Percentiles rank a stretch among this genome's conserved stretches.
Evolutionary conservation across 2,329 filamentous ascomycete genomes (phyloP).

Genomic region (Colletotrichum sp.): DNA sequence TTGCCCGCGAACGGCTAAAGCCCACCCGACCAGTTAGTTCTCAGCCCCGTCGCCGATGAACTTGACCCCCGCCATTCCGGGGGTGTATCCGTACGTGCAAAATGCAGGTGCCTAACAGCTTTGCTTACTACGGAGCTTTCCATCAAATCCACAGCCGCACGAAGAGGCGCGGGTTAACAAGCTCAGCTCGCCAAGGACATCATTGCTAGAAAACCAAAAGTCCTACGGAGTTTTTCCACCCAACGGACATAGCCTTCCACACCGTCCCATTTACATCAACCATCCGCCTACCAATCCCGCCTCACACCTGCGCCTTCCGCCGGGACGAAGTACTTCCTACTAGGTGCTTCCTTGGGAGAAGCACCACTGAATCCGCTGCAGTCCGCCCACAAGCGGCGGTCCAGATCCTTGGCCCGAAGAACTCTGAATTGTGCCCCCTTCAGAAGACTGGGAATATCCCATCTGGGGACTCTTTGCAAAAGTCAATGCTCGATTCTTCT

Average conservation of each 20-base stretch:
- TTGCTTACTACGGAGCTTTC: neutral
- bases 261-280: neutral
- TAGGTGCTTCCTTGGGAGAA: neutral
- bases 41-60: neutral
- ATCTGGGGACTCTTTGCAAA: rapidly evolving
- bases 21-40: neutral
- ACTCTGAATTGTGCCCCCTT: neutral
- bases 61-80: neutral
- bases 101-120: neutral
- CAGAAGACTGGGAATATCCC: neutral
- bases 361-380: neutral
- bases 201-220: neutral
- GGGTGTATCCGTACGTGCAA: neutral
- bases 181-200: neutral
- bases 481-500: neutral
- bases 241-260: neutral
- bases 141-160: neutral
- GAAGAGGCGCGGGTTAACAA: neutral
- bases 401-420: neutral
- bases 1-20: neutral
- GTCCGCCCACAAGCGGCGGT: neutral
- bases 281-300: neutral
- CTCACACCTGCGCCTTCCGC: neutral
- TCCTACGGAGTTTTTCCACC: neutral
- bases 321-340: neutral